Percentiles rank a stretch among this genome's conserved stretches.
Evolutionary conservation across 1,284 basidiomycete genomes (phyloP).

Genomic region (Serendipita sp.): DNA sequence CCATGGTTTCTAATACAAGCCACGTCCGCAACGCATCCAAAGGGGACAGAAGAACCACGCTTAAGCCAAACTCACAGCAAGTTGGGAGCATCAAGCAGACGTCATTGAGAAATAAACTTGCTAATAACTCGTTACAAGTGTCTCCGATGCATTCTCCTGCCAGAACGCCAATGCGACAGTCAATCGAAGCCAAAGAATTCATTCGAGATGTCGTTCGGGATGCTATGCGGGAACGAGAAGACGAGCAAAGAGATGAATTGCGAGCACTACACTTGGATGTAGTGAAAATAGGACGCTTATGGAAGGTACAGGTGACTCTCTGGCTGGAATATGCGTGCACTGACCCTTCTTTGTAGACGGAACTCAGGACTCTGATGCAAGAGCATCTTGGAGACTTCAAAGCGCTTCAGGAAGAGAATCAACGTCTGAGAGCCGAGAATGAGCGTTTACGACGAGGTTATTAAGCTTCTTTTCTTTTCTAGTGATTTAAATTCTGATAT

Average conservation of each 20-base stretch:
- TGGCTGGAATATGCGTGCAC: background rate
- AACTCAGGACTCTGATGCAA: constrained; percentile 44
- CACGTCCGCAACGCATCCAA: constrained; percentile 9
- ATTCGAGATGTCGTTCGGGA: constrained; percentile 48
- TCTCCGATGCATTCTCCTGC: constrained; percentile 9
- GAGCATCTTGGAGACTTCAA: constrained; percentile 41
- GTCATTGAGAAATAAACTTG: background rate
- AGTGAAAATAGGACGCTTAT: constrained; percentile 47
- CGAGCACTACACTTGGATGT: constrained; percentile 56
- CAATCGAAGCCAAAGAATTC: constrained; percentile 37
- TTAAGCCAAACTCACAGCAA: constrained; percentile 41
- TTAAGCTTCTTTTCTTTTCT: constrained; percentile 17
- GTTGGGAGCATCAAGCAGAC: background rate
- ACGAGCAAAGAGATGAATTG: constrained; percentile 51
- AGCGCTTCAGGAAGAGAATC: constrained; percentile 29
- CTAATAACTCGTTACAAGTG: background rate
- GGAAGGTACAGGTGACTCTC: constrained; percentile 20
- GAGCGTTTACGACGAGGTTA: constrained; percentile 42
- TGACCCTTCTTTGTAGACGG: constrained; percentile 19
- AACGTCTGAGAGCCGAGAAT: constrained; percentile 50
- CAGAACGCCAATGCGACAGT: background rate
- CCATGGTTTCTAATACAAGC: too few relatives aligned
- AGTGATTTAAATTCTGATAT: background rate
- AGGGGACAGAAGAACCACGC: constrained; percentile 11
- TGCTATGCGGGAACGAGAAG: constrained; percentile 54